These are phyloP conservation scores for Xylariaceae sp. DNA, from an alignment of 2,329 filamentous ascomycete species.

Conservation along the genomic window DNA sequence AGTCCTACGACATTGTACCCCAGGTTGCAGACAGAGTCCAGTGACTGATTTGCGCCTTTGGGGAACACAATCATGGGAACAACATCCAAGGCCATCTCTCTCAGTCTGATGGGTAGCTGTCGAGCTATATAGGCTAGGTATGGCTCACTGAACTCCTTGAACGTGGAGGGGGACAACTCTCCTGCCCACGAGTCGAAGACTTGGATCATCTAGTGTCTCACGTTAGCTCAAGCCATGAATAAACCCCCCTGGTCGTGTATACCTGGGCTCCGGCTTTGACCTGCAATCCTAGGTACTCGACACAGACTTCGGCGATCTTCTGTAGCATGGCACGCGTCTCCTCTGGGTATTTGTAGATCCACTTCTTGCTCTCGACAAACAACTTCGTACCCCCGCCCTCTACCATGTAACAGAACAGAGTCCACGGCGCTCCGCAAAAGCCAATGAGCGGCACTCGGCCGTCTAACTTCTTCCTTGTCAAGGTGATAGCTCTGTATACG, in stretches of 20 bases:
- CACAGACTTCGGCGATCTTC: slow-evolving; percentile 91
- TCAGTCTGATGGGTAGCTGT: slow-evolving; percentile 69
- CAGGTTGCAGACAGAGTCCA: slow-evolving; percentile 80
- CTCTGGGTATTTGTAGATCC: slow-evolving; percentile 85
- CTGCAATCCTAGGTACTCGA: slow-evolving; percentile 89
- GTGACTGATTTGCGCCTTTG: slow-evolving; percentile 93
- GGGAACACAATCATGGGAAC: slow-evolving; percentile 98
- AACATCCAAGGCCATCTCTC: slow-evolving; percentile 67
- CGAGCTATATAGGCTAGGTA: slow-evolving; percentile 81
- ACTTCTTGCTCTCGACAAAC: slow-evolving; percentile 91
- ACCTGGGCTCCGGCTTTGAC: slow-evolving; percentile 90
- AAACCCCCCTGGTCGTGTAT: slow-evolving; percentile 12
- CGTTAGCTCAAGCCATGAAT: neutral
- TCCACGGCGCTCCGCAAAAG: slow-evolving; percentile 97
- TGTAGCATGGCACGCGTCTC: slow-evolving; percentile 76
- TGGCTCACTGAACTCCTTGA: slow-evolving; percentile 80
- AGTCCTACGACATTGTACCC: slow-evolving; percentile 92
- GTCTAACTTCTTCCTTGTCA: slow-evolving; percentile 81
- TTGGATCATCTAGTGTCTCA: slow-evolving; percentile 65
- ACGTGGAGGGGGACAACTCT: slow-evolving; percentile 79
- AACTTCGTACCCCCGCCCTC: slow-evolving; percentile 95
- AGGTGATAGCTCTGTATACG: slow-evolving; percentile 90
- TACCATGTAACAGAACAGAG: slow-evolving; percentile 96
- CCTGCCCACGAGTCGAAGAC: slow-evolving; percentile 99
- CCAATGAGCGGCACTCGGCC: slow-evolving; percentile 91